phyloP scores from a whole-genome alignment of 805 yeast genomes.

The Lipomyces yamadae region DNA sequence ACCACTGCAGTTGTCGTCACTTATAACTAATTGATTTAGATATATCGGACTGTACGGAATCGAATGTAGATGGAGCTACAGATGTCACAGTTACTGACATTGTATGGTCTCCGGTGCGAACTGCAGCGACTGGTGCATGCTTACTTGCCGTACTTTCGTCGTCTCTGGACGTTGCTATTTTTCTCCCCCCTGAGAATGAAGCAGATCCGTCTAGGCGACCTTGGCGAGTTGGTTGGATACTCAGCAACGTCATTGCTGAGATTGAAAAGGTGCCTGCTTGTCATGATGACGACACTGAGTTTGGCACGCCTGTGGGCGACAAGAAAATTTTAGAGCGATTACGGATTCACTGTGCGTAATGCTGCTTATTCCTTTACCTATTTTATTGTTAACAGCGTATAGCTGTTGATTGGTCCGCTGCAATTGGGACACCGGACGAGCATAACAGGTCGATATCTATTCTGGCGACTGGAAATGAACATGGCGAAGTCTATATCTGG shows the following conservation, averaged over 20 bases:
- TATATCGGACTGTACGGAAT: neutral
- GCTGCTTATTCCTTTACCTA: neutral
- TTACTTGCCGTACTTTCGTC: constrained; percentile 13
- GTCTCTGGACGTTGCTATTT: neutral
- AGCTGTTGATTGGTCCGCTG: constrained; percentile 31
- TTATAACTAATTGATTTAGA: neutral
- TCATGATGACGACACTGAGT: neutral
- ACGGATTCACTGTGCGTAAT: constrained; percentile 24
- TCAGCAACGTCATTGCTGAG: neutral
- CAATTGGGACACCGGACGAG: constrained; percentile 4
- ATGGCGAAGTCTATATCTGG: constrained; percentile 29
- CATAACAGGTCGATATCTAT: constrained; percentile 14
- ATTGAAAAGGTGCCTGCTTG: neutral
- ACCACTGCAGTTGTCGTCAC: neutral
- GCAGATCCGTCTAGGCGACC: constrained; percentile 4
- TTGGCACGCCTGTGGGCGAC: neutral
- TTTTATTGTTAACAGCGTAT: neutral
- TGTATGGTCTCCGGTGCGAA: constrained; percentile 18
- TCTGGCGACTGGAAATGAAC: constrained; percentile 32
- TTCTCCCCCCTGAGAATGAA: constrained; percentile 1
- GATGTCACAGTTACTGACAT: constrained; percentile 8
- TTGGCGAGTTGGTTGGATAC: constrained; percentile 6
- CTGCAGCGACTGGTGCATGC: constrained; percentile 2
- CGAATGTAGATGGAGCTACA: constrained; percentile 7
- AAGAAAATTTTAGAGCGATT: constrained; percentile 12